Conservation (phyloP, 371 early-diverging fungal species). For the Mortierella sp. region DNA sequence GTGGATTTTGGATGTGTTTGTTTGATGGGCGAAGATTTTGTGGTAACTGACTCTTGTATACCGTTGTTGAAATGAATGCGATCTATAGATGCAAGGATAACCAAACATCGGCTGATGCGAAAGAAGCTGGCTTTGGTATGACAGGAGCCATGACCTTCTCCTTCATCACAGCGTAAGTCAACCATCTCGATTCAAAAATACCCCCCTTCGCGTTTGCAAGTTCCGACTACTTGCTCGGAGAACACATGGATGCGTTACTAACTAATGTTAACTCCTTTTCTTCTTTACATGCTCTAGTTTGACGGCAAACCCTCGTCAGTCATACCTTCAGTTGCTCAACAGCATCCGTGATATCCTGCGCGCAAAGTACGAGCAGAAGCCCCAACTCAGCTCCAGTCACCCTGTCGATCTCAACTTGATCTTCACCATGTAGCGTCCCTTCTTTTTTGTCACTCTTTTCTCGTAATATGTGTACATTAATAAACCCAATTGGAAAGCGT, state of each 20-base stretch:
- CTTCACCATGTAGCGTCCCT: slow-evolving; percentile 69
- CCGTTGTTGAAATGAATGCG: not conserved
- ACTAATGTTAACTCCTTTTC: not conserved
- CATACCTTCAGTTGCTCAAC: slow-evolving; percentile 84
- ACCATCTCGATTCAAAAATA: not conserved
- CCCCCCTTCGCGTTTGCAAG: not conserved
- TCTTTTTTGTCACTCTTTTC: not conserved
- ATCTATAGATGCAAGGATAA: slow-evolving; percentile 81
- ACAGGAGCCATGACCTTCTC: slow-evolving; percentile 94
- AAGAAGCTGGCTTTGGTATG: slow-evolving; percentile 69
- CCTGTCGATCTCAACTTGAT: slow-evolving; percentile 82
- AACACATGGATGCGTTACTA: not conserved
- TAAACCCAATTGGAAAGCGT: not conserved
- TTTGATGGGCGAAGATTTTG: not conserved
- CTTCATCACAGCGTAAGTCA: slow-evolving; percentile 72
- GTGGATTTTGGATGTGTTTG: not conserved
- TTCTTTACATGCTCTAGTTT: slow-evolving; percentile 52
- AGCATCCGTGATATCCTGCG: slow-evolving; percentile 77
- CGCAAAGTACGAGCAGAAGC: slow-evolving; percentile 83
- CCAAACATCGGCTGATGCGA: slow-evolving; percentile 92
- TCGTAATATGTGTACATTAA: not conserved
- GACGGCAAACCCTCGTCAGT: slow-evolving; percentile 69
- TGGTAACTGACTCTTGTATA: not conserved
- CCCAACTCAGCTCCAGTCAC: slow-evolving; percentile 86
- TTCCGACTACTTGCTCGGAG: not conserved